phyloP scores from a whole-genome alignment of 2,329 filamentous ascomycete genomes.

The Fusarium equiseti region DNA sequence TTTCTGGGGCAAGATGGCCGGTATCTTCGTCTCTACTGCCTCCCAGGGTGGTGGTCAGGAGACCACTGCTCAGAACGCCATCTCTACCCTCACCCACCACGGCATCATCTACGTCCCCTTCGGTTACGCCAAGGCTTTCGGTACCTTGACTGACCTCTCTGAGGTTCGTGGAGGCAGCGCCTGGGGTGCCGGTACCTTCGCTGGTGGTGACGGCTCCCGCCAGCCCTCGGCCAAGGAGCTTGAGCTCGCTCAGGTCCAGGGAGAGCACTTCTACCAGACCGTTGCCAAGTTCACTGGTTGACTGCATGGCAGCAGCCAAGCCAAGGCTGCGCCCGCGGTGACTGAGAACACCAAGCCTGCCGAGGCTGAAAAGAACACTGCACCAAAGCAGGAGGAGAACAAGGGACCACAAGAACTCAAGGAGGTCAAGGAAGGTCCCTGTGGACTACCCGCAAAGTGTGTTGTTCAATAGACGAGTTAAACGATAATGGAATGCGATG shows the following conservation, averaged over 20 bases:
- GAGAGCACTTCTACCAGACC: slow-evolving; percentile 83
- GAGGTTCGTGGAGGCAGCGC: slow-evolving; percentile 89
- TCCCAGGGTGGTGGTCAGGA: slow-evolving; percentile 92
- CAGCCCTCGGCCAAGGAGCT: slow-evolving; percentile 83
- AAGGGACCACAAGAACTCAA: slow-evolving; percentile 51
- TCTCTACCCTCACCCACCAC: slow-evolving; percentile 92
- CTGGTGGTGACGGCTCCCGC: slow-evolving; percentile 82
- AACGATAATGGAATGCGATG: slow-evolving; percentile 35
- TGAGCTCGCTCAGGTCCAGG: slow-evolving; percentile 83
- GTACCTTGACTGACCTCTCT: slow-evolving; percentile 73
- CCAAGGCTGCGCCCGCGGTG: slow-evolving; percentile 46
- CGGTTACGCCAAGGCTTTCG: slow-evolving; percentile 87
- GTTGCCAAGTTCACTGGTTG: slow-evolving; percentile 79
- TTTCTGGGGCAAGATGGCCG: slow-evolving; percentile 89
- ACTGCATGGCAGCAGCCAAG: slow-evolving; percentile 75
- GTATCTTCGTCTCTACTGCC: slow-evolving; percentile 90
- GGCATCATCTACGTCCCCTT: slow-evolving; percentile 97
- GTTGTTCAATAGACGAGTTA: slow-evolving; percentile 66
- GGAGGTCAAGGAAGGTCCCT: slow-evolving; percentile 74
- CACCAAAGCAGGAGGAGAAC: slow-evolving; percentile 38
- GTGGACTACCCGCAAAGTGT: slow-evolving; percentile 82
- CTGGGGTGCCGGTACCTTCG: slow-evolving; percentile 95
- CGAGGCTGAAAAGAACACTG: slow-evolving; percentile 29
- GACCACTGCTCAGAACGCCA: slow-evolving; percentile 80
- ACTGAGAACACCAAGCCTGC: slow-evolving; percentile 44